Evolutionary conservation across 257 asterid genomes (phyloP).

Genomic region (Lycium ferocissimum): DNA sequence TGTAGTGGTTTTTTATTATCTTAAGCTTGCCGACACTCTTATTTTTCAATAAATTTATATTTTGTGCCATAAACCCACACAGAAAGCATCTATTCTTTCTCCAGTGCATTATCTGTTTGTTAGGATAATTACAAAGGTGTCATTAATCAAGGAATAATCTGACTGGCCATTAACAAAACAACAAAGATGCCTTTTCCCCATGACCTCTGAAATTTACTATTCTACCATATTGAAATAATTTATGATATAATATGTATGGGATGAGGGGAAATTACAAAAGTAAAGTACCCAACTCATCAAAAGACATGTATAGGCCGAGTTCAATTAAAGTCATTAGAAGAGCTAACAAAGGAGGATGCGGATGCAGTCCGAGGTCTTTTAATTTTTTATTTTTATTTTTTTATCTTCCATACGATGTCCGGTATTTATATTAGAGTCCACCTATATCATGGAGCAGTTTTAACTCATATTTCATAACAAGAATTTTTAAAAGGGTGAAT

Average conservation of each 20-base stretch:
- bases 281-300: constrained; percentile 7
- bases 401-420: no score
- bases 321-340: not conserved
- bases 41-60: not conserved
- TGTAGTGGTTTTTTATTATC: not conserved
- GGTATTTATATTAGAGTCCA: no score
- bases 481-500: not conserved
- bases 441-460: no score
- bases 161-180: not conserved
- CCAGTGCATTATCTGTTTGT: not conserved
- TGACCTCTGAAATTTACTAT: not conserved
- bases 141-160: not conserved
- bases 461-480: no score
- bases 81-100: not conserved
- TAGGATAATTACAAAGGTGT: not conserved
- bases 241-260: not conserved
- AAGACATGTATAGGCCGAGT: not conserved
- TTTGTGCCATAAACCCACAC: not conserved
- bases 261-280: not conserved
- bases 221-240: not conserved
- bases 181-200: not conserved
- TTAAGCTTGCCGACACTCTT: not conserved
- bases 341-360: no score
- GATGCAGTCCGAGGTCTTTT: no score
- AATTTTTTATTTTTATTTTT: no score